Base-by-base conservation (phyloP, 495 filamentous ascomycete species). In the Sabuloglossum arenarium region DNA sequence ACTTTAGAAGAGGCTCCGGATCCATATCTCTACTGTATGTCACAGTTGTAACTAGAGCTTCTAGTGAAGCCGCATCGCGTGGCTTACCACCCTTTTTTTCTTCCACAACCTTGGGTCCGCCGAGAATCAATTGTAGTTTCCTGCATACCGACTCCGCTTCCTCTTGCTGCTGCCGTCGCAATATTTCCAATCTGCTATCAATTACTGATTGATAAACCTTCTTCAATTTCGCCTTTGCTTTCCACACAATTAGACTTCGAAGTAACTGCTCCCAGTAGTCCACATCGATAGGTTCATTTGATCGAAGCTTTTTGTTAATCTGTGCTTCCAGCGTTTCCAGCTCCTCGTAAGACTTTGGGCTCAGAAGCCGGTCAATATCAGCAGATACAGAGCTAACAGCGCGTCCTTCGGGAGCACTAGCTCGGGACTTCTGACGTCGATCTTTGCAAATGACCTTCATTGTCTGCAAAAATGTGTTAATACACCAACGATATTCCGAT, bases 191-290 rank as follows among this genome's bases (percentile, higher is more conserved):
- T 12, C 85, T 79, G 49, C 81, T 82, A 32, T 80, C 78, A 60
- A 88, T 79, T 57, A 96, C 83, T 5, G 77, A 78, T 56, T 86
- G 79, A 59, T 82, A 91, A 9, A 96, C 79, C 46, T 79, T 80
- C 67, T 83, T 82, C 32, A 98, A 69, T 62, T 84, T 86, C 1
- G 90, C 87, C 63, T 85, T 87, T 5, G 90, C 86, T 68, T 96
- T 97, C 79, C 84, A 95, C 3, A 94, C 80, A 14, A 81, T 72
- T 42, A 98, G 70, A 63, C 83, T 94, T 59, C 81, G 79, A 50
- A 97, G 73, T 1, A 98, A 75, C 62, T 93, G 85, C 61, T 94
- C 88, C 91, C 91, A 98, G 66, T 97, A 98, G 66, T 98, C 91
- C 3, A 83, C 86, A 70, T 98, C 93, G 63, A 97, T 88, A 10